phyloP scores from a whole-genome alignment of 225 moss, liverwort and hornwort genomes.

The Takakia lepidozioides region DNA sequence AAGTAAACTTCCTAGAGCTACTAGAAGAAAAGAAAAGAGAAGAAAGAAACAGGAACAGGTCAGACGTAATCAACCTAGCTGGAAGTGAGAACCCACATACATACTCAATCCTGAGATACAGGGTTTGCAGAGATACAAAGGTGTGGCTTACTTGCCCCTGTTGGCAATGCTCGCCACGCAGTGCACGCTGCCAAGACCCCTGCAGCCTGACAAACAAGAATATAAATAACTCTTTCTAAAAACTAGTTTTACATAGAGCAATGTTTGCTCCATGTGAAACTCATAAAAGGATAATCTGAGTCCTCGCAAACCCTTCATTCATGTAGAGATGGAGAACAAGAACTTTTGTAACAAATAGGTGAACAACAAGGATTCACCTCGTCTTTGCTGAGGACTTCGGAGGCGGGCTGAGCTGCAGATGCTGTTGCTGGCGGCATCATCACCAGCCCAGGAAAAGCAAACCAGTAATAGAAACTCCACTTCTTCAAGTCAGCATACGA shows the following conservation, averaged over 20 bases:
- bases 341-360: too few species aligned
- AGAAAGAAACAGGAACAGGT: too few species aligned
- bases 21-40: too few species aligned
- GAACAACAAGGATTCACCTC: conserved; percentile 74
- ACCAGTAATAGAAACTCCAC: conserved; percentile 94
- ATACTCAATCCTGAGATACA: too few species aligned
- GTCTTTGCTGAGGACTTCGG: conserved; percentile 45
- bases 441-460: conserved; percentile 89
- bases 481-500: conserved; percentile 97
- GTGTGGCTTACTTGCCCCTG: conserved; percentile 61
- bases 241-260: too few species aligned
- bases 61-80: too few species aligned
- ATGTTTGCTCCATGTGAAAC: too few species aligned
- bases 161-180: conserved; percentile 75
- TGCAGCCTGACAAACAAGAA: conserved; percentile 59
- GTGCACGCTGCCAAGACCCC: conserved; percentile 82
- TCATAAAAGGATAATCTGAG: too few species aligned
- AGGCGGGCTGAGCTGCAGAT: conserved; percentile 56
- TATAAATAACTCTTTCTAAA: conserved; percentile 3
- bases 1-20: too few species aligned
- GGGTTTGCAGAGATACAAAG: conserved; percentile 2
- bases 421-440: conserved; percentile 74
- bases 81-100: too few species aligned
- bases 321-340: not conserved
- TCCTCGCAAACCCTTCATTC: not conserved